Base-by-base conservation (phyloP, 1,284 basidiomycete species). In the Neonothopanus nambi region DNA sequence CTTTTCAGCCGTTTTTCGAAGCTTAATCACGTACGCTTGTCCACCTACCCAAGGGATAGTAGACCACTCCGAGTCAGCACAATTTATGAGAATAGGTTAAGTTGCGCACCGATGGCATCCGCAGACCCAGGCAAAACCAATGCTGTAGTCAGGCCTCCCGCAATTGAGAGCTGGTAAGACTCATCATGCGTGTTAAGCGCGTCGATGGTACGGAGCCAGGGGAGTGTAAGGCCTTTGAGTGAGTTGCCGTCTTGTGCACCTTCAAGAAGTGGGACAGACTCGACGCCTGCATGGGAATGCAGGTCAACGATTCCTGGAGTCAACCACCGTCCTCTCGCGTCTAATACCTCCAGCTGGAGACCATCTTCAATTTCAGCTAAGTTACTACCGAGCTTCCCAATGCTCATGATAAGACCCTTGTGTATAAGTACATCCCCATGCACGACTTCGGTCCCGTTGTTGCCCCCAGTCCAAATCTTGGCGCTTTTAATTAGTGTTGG, bases 391-490 rank as follows among this genome's bases (percentile, higher is more conserved):
- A 52, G 21, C 8, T 50, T 21, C 13, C 80, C 81, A 37, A 83
- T 68, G 2, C 63, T 68, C 42, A 74, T 70, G 48, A 87, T 72
- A 23, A 87, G 57, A 1, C 84, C 85, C 38, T 74, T 70, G 54
- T 81, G 75, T 17, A 87, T 63, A 11, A 82, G 61, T 3, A 87
- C 62, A 56, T 85, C 79, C 0, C 82, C 86, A 43, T 75, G 66
- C 5, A 91, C 65, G 15, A 91, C 71, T 61, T 90, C 80, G 4
- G 69, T 72, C 1, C 84, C 86, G 40, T 80, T 76, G 20, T 79
- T 61, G 37, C 76, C 77, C 0, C 91, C 91, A 0, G 91, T 93
- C 89, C 90, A 92, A n/a, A 95, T 76, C 3, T 81, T 86, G 1
- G 84, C 91, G 63, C 94, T 92, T 61, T 75, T 77, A 58, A 95